Evolutionary conservation across 2,329 filamentous ascomycete genomes (phyloP).

Genomic region (Helotiales sp.): DNA sequence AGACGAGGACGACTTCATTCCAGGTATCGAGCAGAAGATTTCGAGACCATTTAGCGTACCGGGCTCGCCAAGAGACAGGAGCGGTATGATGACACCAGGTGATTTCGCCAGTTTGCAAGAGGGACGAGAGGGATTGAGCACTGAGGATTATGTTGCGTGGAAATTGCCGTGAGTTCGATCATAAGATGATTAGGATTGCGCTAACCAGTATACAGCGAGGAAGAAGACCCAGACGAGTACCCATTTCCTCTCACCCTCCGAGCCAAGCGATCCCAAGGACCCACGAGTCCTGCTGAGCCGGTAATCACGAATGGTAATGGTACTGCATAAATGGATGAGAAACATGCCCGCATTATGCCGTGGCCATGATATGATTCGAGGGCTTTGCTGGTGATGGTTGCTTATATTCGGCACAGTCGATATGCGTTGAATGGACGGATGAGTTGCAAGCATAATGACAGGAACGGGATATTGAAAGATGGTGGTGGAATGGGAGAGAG

Average conservation of each 20-base stretch:
- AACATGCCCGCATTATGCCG: background rate
- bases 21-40: conserved; percentile 91
- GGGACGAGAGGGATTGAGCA: conserved; percentile 86
- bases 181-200: background rate
- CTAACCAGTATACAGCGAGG: conserved; percentile 60
- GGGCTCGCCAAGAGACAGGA: conserved; percentile 84
- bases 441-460: background rate
- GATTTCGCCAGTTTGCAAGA: conserved; percentile 97
- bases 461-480: background rate
- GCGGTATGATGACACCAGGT: conserved; percentile 98
- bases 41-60: conserved; percentile 91
- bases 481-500: background rate
- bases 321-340: background rate
- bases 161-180: conserved; percentile 81
- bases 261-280: conserved; percentile 39
- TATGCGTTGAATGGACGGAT: background rate
- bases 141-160: conserved; percentile 98
- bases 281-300: conserved; percentile 31
- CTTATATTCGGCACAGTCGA: background rate
- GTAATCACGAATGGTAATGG: conserved; percentile 32
- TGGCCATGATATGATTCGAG: background rate
- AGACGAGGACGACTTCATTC: conserved; percentile 86
- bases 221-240: conserved; percentile 85
- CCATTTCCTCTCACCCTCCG: conserved; percentile 68
- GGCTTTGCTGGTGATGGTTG: background rate